Evolutionary conservation across 1,139 yeast species (phyloP).

Genomic region (Zygosaccharomyces pseudobailii): DNA sequence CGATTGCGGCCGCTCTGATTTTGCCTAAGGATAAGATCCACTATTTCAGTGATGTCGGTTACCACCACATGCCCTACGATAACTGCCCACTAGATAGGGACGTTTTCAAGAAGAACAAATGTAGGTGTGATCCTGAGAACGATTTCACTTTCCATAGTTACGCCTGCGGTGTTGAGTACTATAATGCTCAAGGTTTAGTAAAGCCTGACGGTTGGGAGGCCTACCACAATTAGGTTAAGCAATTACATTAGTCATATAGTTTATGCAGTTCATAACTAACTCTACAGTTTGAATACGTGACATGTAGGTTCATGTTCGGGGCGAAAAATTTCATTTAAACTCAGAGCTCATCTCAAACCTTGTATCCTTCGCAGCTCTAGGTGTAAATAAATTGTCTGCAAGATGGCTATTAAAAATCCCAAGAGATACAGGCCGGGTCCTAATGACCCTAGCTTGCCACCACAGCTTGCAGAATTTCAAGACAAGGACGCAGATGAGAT

Average conservation of each 20-base stretch:
- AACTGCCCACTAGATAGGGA: slow-evolving; percentile 60
- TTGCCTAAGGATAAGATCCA: slow-evolving; percentile 62
- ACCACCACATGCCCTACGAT: slow-evolving; percentile 52
- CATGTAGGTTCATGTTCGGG: neutral
- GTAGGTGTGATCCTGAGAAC: slow-evolving; percentile 60
- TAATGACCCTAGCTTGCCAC: slow-evolving; percentile 79
- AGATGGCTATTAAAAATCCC: slow-evolving; percentile 30
- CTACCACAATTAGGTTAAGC: slow-evolving; percentile 3
- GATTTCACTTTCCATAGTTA: slow-evolving; percentile 66
- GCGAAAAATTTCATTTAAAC: neutral
- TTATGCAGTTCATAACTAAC: neutral
- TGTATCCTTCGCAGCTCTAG: neutral
- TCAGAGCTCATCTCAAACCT: neutral
- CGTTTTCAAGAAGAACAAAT: slow-evolving; percentile 46
- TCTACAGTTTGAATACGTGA: neutral
- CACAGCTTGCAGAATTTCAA: slow-evolving; percentile 66
- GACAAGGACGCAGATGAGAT: slow-evolving; percentile 72
- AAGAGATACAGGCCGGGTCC: slow-evolving; percentile 62
- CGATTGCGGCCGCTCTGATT: slow-evolving; percentile 74
- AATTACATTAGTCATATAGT: neutral
- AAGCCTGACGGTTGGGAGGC: slow-evolving; percentile 55
- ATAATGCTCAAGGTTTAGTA: slow-evolving; percentile 42
- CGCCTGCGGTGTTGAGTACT: slow-evolving; percentile 56
- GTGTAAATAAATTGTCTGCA: neutral
- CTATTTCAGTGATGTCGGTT: slow-evolving; percentile 70